These are phyloP conservation scores for Suillus sp. DNA, from an alignment of 768 basidiomycete genomes.

Conservation along the genomic window DNA sequence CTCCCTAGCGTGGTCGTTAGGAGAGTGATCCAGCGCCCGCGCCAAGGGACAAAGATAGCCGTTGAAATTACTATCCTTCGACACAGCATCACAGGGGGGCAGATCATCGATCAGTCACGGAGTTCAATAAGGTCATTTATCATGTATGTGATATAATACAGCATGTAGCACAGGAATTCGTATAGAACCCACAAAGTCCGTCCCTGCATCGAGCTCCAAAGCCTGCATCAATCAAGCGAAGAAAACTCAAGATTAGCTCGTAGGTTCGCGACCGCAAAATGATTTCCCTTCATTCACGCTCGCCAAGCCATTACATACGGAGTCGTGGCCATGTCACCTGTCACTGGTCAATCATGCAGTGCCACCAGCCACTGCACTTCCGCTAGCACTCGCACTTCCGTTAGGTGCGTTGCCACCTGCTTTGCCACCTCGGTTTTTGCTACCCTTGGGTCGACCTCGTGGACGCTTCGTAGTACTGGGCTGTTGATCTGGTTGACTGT, in stretches of 20 bases:
- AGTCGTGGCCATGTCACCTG: background rate
- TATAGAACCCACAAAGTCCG: background rate
- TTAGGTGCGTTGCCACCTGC: slow-evolving; percentile 9
- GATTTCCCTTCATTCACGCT: background rate
- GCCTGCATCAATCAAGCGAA: background rate
- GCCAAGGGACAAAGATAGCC: slow-evolving; percentile 1
- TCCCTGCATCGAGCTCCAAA: background rate
- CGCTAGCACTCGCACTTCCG: slow-evolving; percentile 16
- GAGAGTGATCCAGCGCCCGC: background rate
- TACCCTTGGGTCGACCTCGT: slow-evolving; percentile 69
- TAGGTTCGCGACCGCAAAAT: background rate
- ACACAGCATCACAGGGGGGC: slow-evolving; percentile 5
- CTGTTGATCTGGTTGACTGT: slow-evolving; percentile 33
- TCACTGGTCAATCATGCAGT: slow-evolving; percentile 7
- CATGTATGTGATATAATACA: background rate
- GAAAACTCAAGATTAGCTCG: background rate
- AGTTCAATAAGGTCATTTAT: background rate
- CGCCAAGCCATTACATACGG: background rate
- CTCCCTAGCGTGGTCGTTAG: background rate
- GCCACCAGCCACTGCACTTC: slow-evolving; percentile 14
- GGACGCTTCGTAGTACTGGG: slow-evolving; percentile 48
- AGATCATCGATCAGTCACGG: slow-evolving; percentile 2
- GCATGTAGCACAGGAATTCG: background rate
- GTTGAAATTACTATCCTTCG: background rate
- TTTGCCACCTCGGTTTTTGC: slow-evolving; percentile 50